phyloP scores from a whole-genome alignment of 768 basidiomycete species.

The Lactarius hengduanensis region DNA sequence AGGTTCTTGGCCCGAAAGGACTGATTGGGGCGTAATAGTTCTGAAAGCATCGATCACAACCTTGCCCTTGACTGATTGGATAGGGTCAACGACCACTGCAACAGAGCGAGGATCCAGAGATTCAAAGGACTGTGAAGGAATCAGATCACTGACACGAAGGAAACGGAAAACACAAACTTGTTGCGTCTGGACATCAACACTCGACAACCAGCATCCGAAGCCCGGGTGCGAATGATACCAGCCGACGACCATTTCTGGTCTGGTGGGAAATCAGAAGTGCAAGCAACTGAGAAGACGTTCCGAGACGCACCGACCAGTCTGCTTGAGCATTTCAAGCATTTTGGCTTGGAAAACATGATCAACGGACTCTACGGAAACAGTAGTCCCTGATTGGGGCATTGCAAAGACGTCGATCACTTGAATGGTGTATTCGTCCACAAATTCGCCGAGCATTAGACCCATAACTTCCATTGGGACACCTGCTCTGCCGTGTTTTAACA shows the following conservation, averaged over 20 bases:
- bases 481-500: slow-evolving; percentile 98
- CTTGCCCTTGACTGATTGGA: slow-evolving; percentile 98
- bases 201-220: slow-evolving; percentile 98
- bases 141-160: slow-evolving; percentile 6
- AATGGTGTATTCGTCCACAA: slow-evolving; percentile 96
- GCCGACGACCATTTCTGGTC: slow-evolving; percentile 97
- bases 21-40: slow-evolving; percentile 87
- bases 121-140: slow-evolving; percentile 80
- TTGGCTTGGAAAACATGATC: slow-evolving; percentile 98
- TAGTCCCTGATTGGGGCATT: slow-evolving; percentile 98
- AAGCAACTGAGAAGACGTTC: neutral
- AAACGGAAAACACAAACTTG: slow-evolving; percentile 54
- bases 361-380: slow-evolving; percentile 95
- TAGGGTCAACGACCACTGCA: slow-evolving; percentile 96
- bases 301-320: slow-evolving; percentile 82
- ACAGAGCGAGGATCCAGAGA: slow-evolving; percentile 90
- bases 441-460: slow-evolving; percentile 97
- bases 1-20: slow-evolving; percentile 90
- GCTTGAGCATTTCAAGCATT: slow-evolving; percentile 99
- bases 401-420: slow-evolving; percentile 97
- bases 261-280: slow-evolving; percentile 31
- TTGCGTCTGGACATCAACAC: slow-evolving; percentile 98
- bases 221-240: slow-evolving; percentile 99
- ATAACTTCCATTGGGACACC: slow-evolving; percentile 99
- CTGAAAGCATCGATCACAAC: slow-evolving; percentile 99